Percentiles rank a stretch among this genome's conserved stretches.
Conservation (phyloP, 225 moss, liverwort and hornwort genomes). For the Sphagnum tenellum region DNA sequence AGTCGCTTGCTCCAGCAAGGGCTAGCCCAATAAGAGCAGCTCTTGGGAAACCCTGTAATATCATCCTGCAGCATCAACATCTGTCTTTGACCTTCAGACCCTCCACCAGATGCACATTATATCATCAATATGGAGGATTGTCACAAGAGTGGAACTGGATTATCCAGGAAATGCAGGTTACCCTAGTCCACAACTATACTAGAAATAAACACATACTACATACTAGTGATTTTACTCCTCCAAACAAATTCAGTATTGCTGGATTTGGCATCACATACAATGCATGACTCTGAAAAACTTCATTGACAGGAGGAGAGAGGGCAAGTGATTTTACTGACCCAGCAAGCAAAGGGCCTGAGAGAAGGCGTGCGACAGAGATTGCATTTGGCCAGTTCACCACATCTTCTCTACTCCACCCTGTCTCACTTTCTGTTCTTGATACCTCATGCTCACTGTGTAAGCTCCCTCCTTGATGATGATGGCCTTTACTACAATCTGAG, state of each 20-base stretch:
- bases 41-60: slow-evolving; percentile 57
- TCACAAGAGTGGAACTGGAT: too few relatives aligned
- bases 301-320: background rate
- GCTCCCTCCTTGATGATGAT: too few relatives aligned
- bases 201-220: too few relatives aligned
- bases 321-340: slow-evolving; percentile 34
- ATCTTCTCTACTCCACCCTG: slow-evolving; percentile 85
- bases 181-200: too few relatives aligned
- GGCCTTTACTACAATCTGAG: too few relatives aligned
- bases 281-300: too few relatives aligned
- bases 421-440: slow-evolving; percentile 21
- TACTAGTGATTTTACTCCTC: too few relatives aligned
- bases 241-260: too few relatives aligned
- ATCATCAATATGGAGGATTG: too few relatives aligned
- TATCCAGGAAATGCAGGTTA: too few relatives aligned
- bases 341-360: slow-evolving; percentile 80
- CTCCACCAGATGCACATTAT: too few relatives aligned
- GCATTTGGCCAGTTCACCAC: slow-evolving; percentile 90
- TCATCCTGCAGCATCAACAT: slow-evolving; percentile 64
- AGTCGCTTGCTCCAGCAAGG: slow-evolving; percentile 81
- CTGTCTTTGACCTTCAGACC: background rate
- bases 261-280: too few relatives aligned
- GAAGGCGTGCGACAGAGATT: slow-evolving; percentile 73
- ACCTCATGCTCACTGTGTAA: background rate
- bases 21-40: slow-evolving; percentile 77